Base-by-base conservation (phyloP, 345 rosid genomes). In the Arabis alpina region DNA sequence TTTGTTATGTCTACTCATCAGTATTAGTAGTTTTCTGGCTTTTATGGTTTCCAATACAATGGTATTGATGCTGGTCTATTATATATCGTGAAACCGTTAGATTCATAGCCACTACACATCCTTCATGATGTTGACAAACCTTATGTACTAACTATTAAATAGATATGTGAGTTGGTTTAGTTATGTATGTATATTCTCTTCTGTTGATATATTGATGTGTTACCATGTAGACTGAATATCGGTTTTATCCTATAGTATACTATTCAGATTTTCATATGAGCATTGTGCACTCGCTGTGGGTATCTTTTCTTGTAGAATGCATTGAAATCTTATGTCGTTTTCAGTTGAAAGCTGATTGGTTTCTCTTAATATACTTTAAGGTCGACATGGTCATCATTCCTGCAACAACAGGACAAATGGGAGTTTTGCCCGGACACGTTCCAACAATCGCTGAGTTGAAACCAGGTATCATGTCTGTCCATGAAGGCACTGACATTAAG, bases 381-480 rank as follows among this genome's bases (percentile, higher is more conserved):
- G 97, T 91, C 74, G 98, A 87, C 84, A 88, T 93, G 98, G 91
- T 93, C 65, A 88, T 93, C 42, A 68, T 91, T 30, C 98, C 98
- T 44, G 92, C 98, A 53, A 84, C 97, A 45, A 87, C 94, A 2
- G 94, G 96, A 52, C 96, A 93, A 58, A 91, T 91, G 94, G 98
- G 97, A 72, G 91, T 91, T 52, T 77, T 93, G 73, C 97, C 97
- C 0, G 94, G 94, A 62, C 96, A 89, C 51, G 96, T 87, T 12
- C 85, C 94, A 1, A 86, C 96, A 40, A 87, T 93, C 50, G 86
- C 94, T 16, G 98, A 93, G 85, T 78, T 91, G 62, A 90, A 91
- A 73, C 98, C 98, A 0, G 97, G 97, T 16, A 66, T 91, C 59
- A 65, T 93, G 79, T 85, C 97, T 0, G 98, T 93, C 49, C 97